Base-by-base conservation (phyloP, 345 rosid genomes). In the Cardamine resedifolia region DNA sequence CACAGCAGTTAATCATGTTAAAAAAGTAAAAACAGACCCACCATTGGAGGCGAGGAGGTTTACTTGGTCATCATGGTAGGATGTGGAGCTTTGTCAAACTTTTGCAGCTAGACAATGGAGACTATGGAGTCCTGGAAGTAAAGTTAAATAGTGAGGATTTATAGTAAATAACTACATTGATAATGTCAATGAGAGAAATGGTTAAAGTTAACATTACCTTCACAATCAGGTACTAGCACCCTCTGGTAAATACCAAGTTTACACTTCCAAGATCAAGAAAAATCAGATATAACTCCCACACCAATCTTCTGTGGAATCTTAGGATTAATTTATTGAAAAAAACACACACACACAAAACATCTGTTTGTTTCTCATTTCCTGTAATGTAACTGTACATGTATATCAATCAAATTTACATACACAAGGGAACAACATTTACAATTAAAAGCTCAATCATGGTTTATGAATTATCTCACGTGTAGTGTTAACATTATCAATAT, bases 21-120 rank as follows among this genome's bases (percentile, higher is more conserved):
- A 31, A 2, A n/a, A n/a, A n/a, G n/a, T n/a, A 31, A 31, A 7
- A 31, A 31, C 7, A 31, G 10, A 31, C 36, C 10, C 50, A 45
- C 1, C 50, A 16, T 16, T 16, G 21, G n/a, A n/a, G n/a, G n/a
- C n/a, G 21, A 16, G 21, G 21, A 2, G 1, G 10, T 47, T 47
- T 18, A 47, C 23, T 47, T 18, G 23, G 18, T 8, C 2, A 19
- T 48, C 24, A 79, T 59, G 41, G 77, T 84, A 0, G 82, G 73
- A 67, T 85, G 88, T 73, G 90, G 86, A 69, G 85, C 77, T 51
- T 41, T 68, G 52, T 96, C 87, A 52, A 79, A 81, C 80, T 84
- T 91, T 66, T 82, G 78, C 68, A 90, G 61, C 61, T 69, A 33
- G 21, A 80, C 73, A 50, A n/a, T n/a, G n/a, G n/a, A n/a, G n/a